Percentiles rank a stretch among this genome's conserved stretches.
Evolutionary conservation across 495 filamentous ascomycete species (phyloP).

Genomic region (Trichoderma orchidacearum): DNA sequence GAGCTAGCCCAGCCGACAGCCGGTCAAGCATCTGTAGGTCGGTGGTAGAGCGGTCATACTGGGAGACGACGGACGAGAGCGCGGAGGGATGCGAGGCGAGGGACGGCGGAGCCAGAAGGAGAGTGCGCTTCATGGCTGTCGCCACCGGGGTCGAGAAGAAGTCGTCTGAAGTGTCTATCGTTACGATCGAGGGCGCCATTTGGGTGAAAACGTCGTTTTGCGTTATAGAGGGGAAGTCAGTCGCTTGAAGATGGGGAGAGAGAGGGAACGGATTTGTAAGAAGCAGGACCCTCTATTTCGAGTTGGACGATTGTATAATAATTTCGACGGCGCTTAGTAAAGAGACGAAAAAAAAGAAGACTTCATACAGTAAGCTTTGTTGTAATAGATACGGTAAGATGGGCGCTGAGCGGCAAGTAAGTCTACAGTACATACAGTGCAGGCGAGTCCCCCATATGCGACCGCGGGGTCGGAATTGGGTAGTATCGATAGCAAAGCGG

Average conservation of each 20-base stretch:
- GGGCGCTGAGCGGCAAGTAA: neutral
- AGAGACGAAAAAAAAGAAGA: neutral
- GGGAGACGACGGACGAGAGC: constrained; percentile 27
- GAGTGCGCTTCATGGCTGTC: constrained; percentile 21
- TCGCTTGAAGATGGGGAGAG: neutral
- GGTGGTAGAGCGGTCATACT: constrained; percentile 56
- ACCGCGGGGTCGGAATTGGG: neutral
- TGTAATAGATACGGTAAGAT: neutral
- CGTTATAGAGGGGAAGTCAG: neutral
- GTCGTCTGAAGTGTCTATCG: constrained; percentile 8
- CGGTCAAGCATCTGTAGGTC: constrained; percentile 99
- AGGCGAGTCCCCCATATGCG: too few species aligned
- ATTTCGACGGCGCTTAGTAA: neutral
- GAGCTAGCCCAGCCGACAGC: constrained; percentile 66
- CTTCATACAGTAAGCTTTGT: neutral
- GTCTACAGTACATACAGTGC: neutral
- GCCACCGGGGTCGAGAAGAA: constrained; percentile 4
- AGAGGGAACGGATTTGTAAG: neutral
- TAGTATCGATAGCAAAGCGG: neutral
- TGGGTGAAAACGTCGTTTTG: constrained; percentile 1
- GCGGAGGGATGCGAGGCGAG: constrained; percentile 34
- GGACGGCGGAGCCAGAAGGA: constrained; percentile 41
- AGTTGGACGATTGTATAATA: neutral
- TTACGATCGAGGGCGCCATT: constrained; percentile 6
- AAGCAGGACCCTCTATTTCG: neutral